A percentile compares a stretch with the other conserved stretches of the same genome.
Conservation (phyloP, 169 alveolate species). For the Pseudocohnilembus persalinus region DNA sequence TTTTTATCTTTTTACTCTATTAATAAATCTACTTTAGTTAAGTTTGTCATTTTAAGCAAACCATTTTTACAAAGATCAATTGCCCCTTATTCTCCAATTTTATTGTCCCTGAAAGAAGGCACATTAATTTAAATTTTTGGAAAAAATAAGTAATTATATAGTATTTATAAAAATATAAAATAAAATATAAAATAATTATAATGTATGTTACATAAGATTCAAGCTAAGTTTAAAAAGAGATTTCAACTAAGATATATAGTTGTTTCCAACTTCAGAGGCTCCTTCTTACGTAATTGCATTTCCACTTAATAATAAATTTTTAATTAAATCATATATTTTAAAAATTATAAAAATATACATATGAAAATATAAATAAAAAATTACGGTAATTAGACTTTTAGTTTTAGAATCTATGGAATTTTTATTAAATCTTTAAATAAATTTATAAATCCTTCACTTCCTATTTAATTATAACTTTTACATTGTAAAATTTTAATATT, state of each 20-base stretch:
- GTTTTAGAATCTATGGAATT: background rate
- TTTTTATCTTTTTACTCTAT: too few relatives aligned
- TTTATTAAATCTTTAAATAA: too few relatives aligned
- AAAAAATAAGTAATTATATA: too few relatives aligned
- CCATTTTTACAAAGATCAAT: background rate
- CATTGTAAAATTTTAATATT: too few relatives aligned
- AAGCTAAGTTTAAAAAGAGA: too few relatives aligned
- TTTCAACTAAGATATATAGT: background rate
- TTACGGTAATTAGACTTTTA: background rate
- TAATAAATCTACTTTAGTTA: background rate
- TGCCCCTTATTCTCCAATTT: background rate
- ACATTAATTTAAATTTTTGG: too few relatives aligned
- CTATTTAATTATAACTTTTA: background rate
- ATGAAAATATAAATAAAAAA: too few relatives aligned
- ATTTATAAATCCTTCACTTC: background rate
- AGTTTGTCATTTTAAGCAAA: background rate
- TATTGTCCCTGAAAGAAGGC: background rate
- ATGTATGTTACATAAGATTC: background rate
- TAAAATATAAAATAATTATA: too few relatives aligned
- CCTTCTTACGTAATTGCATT: background rate
- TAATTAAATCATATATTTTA: too few relatives aligned
- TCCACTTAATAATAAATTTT: background rate
- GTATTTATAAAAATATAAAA: too few relatives aligned
- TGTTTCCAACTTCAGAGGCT: background rate
- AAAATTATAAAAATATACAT: background rate